Evolutionary conservation across 305 asterid species (phyloP).

Genomic region (Ajuga reptans): DNA sequence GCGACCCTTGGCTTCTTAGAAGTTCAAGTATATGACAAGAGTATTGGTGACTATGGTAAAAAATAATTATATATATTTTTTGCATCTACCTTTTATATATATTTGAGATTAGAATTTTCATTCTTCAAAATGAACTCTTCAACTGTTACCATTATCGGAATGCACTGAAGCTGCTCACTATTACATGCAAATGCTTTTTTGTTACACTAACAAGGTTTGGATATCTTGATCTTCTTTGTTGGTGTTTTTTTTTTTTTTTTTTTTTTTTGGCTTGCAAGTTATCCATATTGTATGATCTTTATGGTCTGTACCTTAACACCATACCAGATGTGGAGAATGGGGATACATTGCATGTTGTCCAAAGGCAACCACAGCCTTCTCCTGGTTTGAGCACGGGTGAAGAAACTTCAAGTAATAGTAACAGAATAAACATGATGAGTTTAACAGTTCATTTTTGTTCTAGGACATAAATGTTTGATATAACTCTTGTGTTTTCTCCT

Average conservation of each 20-base stretch:
- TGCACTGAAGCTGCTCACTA: background rate
- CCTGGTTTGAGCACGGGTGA: conserved; percentile 40
- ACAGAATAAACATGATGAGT: conserved; percentile 35
- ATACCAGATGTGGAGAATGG: conserved; percentile 68
- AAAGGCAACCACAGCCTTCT: conserved; percentile 60
- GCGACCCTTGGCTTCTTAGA: background rate
- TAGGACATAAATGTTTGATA: background rate
- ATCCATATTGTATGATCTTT: background rate
- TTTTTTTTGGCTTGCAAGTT: background rate
- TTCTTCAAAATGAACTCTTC: background rate
- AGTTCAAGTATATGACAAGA: background rate
- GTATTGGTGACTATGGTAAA: background rate
- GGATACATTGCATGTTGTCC: conserved; percentile 76
- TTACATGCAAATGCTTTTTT: background rate
- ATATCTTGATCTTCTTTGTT: conserved; percentile 6
- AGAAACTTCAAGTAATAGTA: conserved; percentile 37
- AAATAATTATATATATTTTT: background rate
- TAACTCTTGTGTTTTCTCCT: conserved; percentile 1
- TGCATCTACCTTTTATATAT: background rate
- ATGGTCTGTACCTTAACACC: conserved; percentile 39
- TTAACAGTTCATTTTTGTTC: background rate
- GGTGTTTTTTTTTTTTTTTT: background rate
- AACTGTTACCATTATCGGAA: background rate
- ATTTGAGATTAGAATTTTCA: background rate
- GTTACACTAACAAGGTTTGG: background rate